Evolutionary conservation across 2,329 filamentous ascomycete genomes (phyloP), one percentile per base, ranked within the genome.

Genomic region (Fusarium stilboides): DNA sequence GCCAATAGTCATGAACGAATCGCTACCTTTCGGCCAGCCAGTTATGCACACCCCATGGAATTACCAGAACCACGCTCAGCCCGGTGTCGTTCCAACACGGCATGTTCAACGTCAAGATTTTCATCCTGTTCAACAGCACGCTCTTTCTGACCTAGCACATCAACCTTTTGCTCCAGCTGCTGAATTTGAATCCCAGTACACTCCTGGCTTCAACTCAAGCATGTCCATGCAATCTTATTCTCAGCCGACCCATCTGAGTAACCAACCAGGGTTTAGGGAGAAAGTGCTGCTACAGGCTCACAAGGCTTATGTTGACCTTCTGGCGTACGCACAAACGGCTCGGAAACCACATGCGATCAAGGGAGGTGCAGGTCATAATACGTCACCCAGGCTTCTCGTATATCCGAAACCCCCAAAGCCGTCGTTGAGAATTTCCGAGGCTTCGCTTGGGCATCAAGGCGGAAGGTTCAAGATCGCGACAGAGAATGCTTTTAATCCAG

Each of bases 221-320:
- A 53, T 57, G 22, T 52, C 42, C 37, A 49, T 43, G 12, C 63
- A 62, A 13, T 33, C 56, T 14, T 66, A 63, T 40, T 24, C 57
- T 28, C 62, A 57, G 9, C 56, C 64, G 36, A 12, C 62, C 26
- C 54, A 61, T 49, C 61, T 60, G 31, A 61, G 34, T 13, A 63
- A 37, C 33, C 76, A 73, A 34, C 69, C 68, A 17, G 80, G 79
- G 10, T 93, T 93, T 75, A 90, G 89, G 68, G 91, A 94, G 68
- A 91, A 88, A 67, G 87, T 88, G 4, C 80, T 94, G 24, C 83
- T 86, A 15, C 90, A 89, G 80, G 92, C 92, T n/a, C 90, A 94
- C 76, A 85, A 85, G 69, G 87, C 90, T 33, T 94, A 94, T 77
- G 83, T 92, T 47, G 90, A 93, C 67, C 84, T 95, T 9, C 80